Percentiles rank a stretch among this genome's conserved stretches.
Conservation (phyloP, 1,284 basidiomycete species). For the Malassezia furfur region DNA sequence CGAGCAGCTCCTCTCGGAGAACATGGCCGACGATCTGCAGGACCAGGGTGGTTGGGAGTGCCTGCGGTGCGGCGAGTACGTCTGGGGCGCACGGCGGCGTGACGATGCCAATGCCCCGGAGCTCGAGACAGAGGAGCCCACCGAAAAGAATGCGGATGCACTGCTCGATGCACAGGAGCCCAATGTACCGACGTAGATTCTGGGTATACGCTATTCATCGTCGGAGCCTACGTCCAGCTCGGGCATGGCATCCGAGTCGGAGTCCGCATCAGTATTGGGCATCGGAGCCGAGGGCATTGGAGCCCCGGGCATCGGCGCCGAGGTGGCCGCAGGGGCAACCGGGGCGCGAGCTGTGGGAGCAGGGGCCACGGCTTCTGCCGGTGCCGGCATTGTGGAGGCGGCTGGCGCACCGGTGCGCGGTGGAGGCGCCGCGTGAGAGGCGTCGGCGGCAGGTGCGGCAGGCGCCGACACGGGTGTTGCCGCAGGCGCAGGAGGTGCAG, state of each 20-base stretch:
- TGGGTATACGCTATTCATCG: constrained; percentile 4
- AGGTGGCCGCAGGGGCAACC: no score
- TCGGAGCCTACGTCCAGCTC: not conserved
- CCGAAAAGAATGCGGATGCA: no score
- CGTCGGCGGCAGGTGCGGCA: no score
- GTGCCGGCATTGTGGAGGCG: no score
- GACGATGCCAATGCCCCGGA: not conserved
- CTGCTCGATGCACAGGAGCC: no score
- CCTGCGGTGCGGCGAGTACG: constrained; percentile 28
- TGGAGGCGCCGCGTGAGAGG: no score
- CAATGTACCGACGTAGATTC: not conserved
- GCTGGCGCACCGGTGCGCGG: no score
- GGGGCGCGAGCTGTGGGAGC: no score
- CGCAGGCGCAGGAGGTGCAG: no score
- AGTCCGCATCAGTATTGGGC: not conserved
- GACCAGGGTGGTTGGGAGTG: constrained; percentile 38
- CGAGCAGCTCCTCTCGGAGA: constrained; percentile 33
- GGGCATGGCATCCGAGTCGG: constrained; percentile 2
- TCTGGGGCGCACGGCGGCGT: constrained; percentile 6
- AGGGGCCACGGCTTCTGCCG: no score
- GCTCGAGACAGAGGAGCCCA: no score
- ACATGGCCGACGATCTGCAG: constrained; percentile 39
- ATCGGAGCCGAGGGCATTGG: not conserved
- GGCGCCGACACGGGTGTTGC: no score
- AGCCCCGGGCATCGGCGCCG: not conserved